phyloP scores from a whole-genome alignment of 257 asterid species.

The Dorcoceras hygrometricum region DNA sequence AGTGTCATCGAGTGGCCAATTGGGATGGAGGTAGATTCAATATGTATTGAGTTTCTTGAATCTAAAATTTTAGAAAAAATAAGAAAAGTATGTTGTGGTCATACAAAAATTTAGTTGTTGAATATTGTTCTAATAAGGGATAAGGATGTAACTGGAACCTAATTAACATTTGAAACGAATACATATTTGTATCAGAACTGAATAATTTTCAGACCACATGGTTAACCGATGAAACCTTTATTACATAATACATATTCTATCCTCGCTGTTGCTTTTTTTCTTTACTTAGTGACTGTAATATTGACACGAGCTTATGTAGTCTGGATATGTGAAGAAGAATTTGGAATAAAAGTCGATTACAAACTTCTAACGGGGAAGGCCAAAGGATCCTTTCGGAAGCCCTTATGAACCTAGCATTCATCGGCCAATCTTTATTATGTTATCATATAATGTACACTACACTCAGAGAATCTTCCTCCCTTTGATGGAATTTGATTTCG shows the following conservation, averaged over 20 bases:
- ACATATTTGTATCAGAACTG: not conserved
- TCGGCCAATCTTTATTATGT: no score
- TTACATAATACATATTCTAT: not conserved
- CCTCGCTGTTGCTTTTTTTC: not conserved
- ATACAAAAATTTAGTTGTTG: not conserved
- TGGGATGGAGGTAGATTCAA: no score
- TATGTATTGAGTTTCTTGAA: not conserved
- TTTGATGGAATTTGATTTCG: slow-evolving; percentile 16
- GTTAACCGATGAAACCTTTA: not conserved
- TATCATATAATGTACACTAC: no score
- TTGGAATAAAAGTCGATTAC: not conserved
- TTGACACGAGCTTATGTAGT: not conserved
- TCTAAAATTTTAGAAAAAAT: no score
- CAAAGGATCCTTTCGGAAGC: not conserved
- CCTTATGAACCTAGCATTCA: not conserved
- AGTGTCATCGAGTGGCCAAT: no score
- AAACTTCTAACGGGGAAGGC: not conserved
- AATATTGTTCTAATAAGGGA: no score
- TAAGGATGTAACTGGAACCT: no score
- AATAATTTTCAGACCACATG: not conserved
- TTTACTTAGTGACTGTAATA: not conserved
- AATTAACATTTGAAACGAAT: not conserved
- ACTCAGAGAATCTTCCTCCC: not conserved
- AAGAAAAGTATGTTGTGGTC: not conserved
- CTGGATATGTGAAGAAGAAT: not conserved